phyloP scores from a whole-genome alignment of 495 filamentous ascomycete species.

The Daldinia vernicosa region DNA sequence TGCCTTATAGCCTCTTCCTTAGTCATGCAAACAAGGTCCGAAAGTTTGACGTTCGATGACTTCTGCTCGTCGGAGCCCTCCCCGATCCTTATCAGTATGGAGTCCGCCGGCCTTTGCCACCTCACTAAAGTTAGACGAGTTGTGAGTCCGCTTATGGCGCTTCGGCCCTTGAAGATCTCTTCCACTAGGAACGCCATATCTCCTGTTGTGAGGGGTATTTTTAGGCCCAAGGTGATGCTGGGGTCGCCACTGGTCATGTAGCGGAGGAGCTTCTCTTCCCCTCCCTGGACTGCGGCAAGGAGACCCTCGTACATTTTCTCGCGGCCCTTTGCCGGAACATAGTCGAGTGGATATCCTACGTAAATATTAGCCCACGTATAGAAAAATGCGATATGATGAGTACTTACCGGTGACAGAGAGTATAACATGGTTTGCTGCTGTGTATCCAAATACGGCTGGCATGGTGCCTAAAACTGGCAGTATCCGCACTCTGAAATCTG shows the following conservation, averaged over 20 bases:
- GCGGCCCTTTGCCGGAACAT: slow-evolving; percentile 78
- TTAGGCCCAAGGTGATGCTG: slow-evolving; percentile 72
- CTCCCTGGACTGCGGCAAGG: slow-evolving; percentile 72
- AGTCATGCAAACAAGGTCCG: slow-evolving; percentile 91
- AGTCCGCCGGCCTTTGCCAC: slow-evolving; percentile 69
- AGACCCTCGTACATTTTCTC: slow-evolving; percentile 92
- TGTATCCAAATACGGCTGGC: slow-evolving; percentile 94
- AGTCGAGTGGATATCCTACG: slow-evolving; percentile 83
- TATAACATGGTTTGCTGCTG: slow-evolving; percentile 89
- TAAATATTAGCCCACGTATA: slow-evolving; percentile 13
- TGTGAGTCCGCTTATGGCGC: slow-evolving; percentile 79
- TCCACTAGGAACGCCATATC: slow-evolving; percentile 90
- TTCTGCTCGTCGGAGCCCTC: slow-evolving; percentile 75
- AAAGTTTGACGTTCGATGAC: slow-evolving; percentile 66
- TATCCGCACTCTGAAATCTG: slow-evolving; percentile 93
- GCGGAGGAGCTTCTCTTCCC: slow-evolving; percentile 76
- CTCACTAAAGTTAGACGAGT: slow-evolving; percentile 79
- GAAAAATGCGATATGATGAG: not conserved
- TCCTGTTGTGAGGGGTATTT: slow-evolving; percentile 75
- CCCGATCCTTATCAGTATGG: slow-evolving; percentile 58
- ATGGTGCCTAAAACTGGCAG: slow-evolving; percentile 95
- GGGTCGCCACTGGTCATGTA: slow-evolving; percentile 58
- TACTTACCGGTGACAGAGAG: slow-evolving; percentile 71
- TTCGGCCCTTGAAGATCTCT: slow-evolving; percentile 86
- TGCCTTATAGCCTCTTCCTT: slow-evolving; percentile 90